phyloP scores from a whole-genome alignment of 2,329 filamentous ascomycete genomes.

The Cytospora mali region DNA sequence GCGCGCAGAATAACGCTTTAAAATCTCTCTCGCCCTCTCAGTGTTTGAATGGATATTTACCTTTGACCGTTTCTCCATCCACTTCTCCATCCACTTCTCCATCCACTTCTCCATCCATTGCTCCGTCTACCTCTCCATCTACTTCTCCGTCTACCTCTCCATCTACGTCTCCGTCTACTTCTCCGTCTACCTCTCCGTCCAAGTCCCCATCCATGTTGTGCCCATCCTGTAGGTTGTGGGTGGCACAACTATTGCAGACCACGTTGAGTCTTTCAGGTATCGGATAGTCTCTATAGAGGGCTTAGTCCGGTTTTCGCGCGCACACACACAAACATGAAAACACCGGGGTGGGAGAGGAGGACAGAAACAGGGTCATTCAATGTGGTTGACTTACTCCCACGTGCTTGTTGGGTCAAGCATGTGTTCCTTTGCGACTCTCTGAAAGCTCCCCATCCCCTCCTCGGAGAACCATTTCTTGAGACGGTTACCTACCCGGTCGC shows the following conservation, averaged over 20 bases:
- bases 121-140: not conserved
- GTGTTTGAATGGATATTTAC: too few species aligned
- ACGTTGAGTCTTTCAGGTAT: slow-evolving; percentile 1
- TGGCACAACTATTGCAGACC: slow-evolving; percentile 12
- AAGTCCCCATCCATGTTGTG: not conserved
- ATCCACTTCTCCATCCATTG: not conserved
- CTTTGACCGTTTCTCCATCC: not conserved
- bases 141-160: not conserved
- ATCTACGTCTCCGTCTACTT: not conserved
- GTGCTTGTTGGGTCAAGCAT: slow-evolving; percentile 14
- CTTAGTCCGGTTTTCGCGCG: too few species aligned
- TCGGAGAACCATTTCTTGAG: not conserved
- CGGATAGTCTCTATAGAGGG: not conserved
- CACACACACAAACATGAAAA: too few species aligned
- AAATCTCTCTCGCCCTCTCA: too few species aligned
- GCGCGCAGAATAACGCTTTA: too few species aligned
- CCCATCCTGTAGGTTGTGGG: not conserved
- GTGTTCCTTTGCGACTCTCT: not conserved
- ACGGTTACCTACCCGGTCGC: slow-evolving; percentile 4
- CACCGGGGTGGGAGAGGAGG: too few species aligned
- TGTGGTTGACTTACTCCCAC: slow-evolving; percentile 7
- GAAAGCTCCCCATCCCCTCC: slow-evolving; percentile 4
- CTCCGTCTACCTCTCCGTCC: not conserved
- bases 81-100: not conserved
- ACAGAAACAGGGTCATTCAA: rapidly evolving